Evolutionary conservation across 176 grass and related monocot genomes (phyloP).

Genomic region (Bromus sterilis): DNA sequence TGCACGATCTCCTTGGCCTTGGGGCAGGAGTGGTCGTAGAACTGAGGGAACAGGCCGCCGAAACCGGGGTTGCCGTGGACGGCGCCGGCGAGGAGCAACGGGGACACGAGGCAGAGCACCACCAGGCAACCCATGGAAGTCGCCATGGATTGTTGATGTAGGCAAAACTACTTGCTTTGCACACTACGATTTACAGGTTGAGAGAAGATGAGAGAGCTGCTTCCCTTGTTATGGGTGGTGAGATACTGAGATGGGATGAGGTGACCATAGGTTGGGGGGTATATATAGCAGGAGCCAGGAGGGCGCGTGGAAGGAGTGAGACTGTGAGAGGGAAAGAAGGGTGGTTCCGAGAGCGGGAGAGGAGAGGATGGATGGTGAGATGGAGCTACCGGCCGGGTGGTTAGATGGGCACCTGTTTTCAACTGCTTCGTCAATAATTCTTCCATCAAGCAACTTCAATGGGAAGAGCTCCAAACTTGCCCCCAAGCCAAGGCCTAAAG

Average conservation of each 20-base stretch:
- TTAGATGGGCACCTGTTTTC: conserved; percentile 1
- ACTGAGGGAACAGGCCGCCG: conserved; percentile 45
- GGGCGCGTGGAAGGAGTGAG: neutral
- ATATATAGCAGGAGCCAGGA: conserved; percentile 20
- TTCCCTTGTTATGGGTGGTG: conserved; percentile 9
- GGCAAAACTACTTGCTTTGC: neutral
- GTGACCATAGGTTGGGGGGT: conserved; percentile 9
- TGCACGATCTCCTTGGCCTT: conserved; percentile 61
- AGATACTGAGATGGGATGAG: too few species aligned
- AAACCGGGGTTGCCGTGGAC: conserved; percentile 25
- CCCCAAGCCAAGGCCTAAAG: neutral
- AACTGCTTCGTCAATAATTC: conserved; percentile 13
- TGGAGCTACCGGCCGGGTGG: conserved; percentile 32
- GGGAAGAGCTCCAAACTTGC: neutral
- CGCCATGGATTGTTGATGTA: conserved; percentile 33
- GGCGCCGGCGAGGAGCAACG: conserved; percentile 30
- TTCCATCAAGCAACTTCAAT: neutral
- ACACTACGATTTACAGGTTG: neutral
- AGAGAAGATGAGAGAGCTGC: neutral
- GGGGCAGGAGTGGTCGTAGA: conserved; percentile 64
- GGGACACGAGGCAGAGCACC: conserved; percentile 38
- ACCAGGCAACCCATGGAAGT: conserved; percentile 31
- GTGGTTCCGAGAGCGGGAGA: neutral
- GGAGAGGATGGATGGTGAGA: conserved; percentile 17
- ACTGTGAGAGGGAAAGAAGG: neutral